Evolutionary conservation across 352 stramenopile species (phyloP).

Genomic region (Globisporangium camurandrum): DNA sequence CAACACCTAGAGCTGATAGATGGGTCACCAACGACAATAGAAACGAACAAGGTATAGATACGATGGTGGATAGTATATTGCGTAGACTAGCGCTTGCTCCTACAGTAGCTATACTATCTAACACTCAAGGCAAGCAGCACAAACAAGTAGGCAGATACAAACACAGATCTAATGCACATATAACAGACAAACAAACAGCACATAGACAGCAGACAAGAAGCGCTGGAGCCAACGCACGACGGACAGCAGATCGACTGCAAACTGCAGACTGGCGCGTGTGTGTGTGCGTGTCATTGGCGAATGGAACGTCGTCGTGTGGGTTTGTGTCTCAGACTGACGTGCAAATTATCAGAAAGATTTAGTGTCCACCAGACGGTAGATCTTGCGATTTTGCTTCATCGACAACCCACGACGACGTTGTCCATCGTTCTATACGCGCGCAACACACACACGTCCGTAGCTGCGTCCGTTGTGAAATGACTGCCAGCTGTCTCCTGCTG

Average conservation of each 20-base stretch:
- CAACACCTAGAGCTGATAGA: too few relatives aligned
- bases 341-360: conserved; percentile 72
- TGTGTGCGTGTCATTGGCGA: not conserved
- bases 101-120: too few relatives aligned
- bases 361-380: conserved; percentile 36
- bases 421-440: too few relatives aligned
- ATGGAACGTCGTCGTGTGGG: too few relatives aligned
- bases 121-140: too few relatives aligned
- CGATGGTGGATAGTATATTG: too few relatives aligned
- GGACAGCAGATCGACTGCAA: not conserved
- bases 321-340: conserved; percentile 82
- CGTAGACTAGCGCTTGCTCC: too few relatives aligned
- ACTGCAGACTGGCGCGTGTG: not conserved
- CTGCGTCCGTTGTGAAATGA: not conserved
- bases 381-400: conserved; percentile 46
- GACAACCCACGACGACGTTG: conserved; percentile 10
- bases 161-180: too few relatives aligned
- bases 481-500: not conserved
- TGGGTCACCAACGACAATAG: too few relatives aligned
- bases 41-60: too few relatives aligned
- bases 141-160: too few relatives aligned
- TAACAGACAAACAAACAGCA: too few relatives aligned
- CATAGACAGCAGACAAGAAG: not conserved
- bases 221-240: not conserved
- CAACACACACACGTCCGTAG: not conserved